Evolutionary conservation across 352 stramenopile species (phyloP).

Genomic region (Pythium pyrilobum): DNA sequence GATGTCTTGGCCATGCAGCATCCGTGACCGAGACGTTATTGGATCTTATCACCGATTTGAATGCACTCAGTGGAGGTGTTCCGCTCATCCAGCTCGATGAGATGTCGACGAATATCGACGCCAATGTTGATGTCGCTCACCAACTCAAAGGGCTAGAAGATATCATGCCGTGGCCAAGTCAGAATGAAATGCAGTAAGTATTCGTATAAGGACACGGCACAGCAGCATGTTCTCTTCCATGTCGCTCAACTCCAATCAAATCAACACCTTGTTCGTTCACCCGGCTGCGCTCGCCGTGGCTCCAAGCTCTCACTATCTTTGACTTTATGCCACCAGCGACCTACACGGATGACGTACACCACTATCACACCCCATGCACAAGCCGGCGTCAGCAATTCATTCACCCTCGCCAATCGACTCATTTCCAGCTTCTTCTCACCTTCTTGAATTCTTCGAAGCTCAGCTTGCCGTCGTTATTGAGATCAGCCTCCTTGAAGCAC

Average conservation of each 20-base stretch:
- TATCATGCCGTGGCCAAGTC: no score
- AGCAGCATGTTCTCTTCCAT: conserved; percentile 9
- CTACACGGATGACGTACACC: conserved; percentile 14
- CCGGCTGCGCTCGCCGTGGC: conserved; percentile 10
- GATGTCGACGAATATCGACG: not conserved
- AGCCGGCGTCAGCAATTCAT: not conserved
- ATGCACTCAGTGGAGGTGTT: not conserved
- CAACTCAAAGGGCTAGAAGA: no score
- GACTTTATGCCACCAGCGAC: conserved; percentile 2
- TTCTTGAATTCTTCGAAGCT: conserved; percentile 90
- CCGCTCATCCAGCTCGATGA: not conserved
- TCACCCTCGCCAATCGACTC: not conserved
- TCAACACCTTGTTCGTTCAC: conserved; percentile 1
- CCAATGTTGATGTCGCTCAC: no score
- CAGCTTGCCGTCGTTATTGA: conserved; percentile 81
- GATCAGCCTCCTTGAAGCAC: conserved; percentile 82
- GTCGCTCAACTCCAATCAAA: not conserved
- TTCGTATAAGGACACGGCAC: no score
- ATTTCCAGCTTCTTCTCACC: conserved; percentile 25
- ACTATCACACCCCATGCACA: conserved; percentile 3
- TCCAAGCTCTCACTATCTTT: not conserved
- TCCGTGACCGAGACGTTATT: no score
- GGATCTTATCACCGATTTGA: not conserved
- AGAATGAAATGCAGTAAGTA: no score
- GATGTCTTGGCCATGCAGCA: no score